Base-by-base conservation (phyloP, 2,329 filamentous ascomycete genomes). In the Neocatenulostroma microsporum region DNA sequence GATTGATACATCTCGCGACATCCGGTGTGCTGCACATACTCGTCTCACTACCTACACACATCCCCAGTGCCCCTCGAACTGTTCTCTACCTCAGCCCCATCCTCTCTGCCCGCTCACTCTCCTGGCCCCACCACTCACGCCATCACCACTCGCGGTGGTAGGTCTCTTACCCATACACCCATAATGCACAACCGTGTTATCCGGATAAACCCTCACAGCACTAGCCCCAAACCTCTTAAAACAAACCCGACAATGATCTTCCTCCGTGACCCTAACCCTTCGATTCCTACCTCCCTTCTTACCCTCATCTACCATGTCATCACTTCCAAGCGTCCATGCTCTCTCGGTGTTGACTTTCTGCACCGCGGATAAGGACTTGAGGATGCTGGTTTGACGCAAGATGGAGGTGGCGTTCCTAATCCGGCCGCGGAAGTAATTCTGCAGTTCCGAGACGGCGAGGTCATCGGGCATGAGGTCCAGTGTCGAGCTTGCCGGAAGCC, bases 181-280 rank as follows among this genome's bases (percentile, higher is more conserved):
- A 40, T 65, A 68, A 53, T 72, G 68, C 40, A 70, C 66, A 14
- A 70, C 68, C 31, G 59, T 57, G 28, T 63, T 60, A 49, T 94
- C 84, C 5, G 88, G 85, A 62, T 91, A 73, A 10, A 95, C 88
- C 26, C 88, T 81, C 41, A 96, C 82, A 13, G 94, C 91, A 59
- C 84, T 94, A 2, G 86, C 82, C 1, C 88, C 89, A 47, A 98
- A 74, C 47, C 91, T 72, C 69, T 95, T 96, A 61, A 94, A 83
- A 58, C 91, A 98, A 12, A 94, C 84, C 10, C 83, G 80, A 58
- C 91, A 98, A 37, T 94, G 81, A 34, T 85, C 72, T 56, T 96
- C 89, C 52, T 98, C 89, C 8, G 75, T 78, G 34, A 98, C 79
- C 14, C 86, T 76, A 9, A 95, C 87, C 48, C 85, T 74, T 24